Evolutionary conservation across 1,139 yeast species (phyloP).

Genomic region (Saccharomyces hybrid): DNA sequence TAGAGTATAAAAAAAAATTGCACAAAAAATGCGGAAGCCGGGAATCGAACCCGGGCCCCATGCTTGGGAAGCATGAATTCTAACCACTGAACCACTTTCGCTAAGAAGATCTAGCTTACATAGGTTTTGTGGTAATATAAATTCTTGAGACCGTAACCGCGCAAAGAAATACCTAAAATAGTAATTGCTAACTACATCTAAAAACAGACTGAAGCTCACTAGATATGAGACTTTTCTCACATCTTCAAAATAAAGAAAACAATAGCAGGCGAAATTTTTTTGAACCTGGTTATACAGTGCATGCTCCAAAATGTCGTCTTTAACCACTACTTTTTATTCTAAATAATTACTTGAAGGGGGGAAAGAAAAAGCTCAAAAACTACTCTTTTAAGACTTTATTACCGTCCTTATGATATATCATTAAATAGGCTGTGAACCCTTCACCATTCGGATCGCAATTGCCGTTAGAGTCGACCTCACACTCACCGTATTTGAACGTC

Average conservation of each 20-base stretch:
- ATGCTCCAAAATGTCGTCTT: too few species aligned
- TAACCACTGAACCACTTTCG: conserved; percentile 9
- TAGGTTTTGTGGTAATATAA: not conserved
- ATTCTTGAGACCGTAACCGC: too few species aligned
- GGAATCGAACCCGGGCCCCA: conserved; percentile 11
- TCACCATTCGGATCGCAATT: conserved; percentile 25
- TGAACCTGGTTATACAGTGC: too few species aligned
- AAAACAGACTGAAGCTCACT: too few species aligned
- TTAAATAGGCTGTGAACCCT: conserved; percentile 27
- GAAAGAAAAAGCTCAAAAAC: not conserved
- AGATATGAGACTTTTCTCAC: too few species aligned
- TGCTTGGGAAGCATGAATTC: conserved; percentile 8
- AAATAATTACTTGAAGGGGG: not conserved
- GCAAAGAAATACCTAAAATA: too few species aligned
- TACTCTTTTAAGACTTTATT: conserved; percentile 8
- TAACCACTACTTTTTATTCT: too few species aligned
- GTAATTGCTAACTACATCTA: too few species aligned
- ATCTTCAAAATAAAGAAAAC: too few species aligned
- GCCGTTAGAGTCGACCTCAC: conserved; percentile 27
- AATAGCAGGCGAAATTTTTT: too few species aligned
- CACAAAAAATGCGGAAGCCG: conserved; percentile 7
- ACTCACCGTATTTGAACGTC: conserved; percentile 28
- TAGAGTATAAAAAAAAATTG: not conserved
- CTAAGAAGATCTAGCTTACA: not conserved
- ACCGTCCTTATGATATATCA: conserved; percentile 28